Conservation (phyloP, 306 rosid genomes). For the Nissolia schottii region DNA sequence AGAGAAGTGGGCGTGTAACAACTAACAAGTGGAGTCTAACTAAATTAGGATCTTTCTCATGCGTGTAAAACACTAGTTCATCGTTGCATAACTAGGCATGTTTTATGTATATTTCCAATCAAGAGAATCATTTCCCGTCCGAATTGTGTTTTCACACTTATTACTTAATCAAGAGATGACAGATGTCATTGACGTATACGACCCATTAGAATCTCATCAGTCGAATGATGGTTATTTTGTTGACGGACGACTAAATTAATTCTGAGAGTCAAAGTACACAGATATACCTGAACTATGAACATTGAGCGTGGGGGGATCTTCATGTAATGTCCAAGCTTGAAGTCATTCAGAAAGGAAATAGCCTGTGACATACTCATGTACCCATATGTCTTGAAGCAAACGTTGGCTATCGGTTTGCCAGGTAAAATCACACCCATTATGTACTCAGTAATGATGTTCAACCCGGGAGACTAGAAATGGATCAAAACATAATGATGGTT, state of each 20-base stretch:
- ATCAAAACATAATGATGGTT: not conserved
- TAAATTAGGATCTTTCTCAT: not conserved
- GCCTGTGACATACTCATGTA: conserved; percentile 74
- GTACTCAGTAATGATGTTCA: conserved; percentile 62
- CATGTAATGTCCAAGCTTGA: conserved; percentile 75
- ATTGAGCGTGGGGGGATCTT: conserved; percentile 64
- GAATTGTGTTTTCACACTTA: no score
- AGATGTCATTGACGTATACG: no score
- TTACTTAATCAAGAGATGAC: no score
- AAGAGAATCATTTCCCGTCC: not conserved
- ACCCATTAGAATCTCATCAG: no score
- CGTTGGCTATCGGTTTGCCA: conserved; percentile 65
- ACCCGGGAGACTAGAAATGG: conserved; percentile 49
- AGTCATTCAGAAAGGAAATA: conserved; percentile 53
- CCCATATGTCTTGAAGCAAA: conserved; percentile 74
- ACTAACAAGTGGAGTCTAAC: not conserved
- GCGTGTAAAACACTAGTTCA: not conserved
- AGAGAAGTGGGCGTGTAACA: no score
- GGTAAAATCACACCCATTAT: conserved; percentile 63
- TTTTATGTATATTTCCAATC: not conserved
- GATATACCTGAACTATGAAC: conserved; percentile 72
- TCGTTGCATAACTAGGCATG: not conserved
- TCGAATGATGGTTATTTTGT: no score
- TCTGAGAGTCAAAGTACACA: no score
- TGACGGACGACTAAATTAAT: no score